Evolutionary conservation across 2,329 filamentous ascomycete species (phyloP), one percentile per base, ranked within the genome.

Genomic region (Plenodomus tracheiphilus): DNA sequence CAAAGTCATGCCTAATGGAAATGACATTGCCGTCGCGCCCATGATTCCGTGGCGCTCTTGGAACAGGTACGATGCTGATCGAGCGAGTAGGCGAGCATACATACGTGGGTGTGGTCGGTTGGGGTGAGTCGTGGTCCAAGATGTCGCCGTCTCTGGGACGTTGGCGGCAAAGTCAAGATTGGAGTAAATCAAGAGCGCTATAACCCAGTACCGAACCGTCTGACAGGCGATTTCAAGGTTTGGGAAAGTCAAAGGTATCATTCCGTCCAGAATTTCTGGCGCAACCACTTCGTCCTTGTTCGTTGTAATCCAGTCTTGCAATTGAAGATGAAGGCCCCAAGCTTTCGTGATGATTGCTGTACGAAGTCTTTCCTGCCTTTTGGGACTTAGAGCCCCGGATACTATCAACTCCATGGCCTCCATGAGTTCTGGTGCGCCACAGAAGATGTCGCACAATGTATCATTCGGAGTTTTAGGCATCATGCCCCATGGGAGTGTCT

Each of bases 401-500:
- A 41, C 46, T 2, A 66, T 22, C 20, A 37, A 50, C 35, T 74
- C 69, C 1, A 71, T 48, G 1, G 61, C 54, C 46, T 65, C 64
- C 3, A 73, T 46, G 9, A 73, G 46, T 18, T 60, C 63, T 1
- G 71, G 72, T 7, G 73, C 46, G 2, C 58, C 53, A 7, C 64
- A 63, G 8, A 70, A 47, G 11, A 71, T 61, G 45, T 74, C 70
- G 5, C 73, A 43, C 17, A 75, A 56, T 3, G 47, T 48, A 44
- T 74, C 72, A 25, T 68, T 66, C 19, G 68, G 59, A 2, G 64
- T 66, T 46, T 72, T 70, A 17, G 54, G 54, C 32, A 59, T 54
- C 15, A 53, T 59, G 20, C 39, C 56, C 72, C 71, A 74, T 2
- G 72, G 72, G 3, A 70, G 40, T 1, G 59, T 72, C 36, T 69